Conservation (phyloP, 2,329 filamentous ascomycete species). For the Drechslera avenae region DNA sequence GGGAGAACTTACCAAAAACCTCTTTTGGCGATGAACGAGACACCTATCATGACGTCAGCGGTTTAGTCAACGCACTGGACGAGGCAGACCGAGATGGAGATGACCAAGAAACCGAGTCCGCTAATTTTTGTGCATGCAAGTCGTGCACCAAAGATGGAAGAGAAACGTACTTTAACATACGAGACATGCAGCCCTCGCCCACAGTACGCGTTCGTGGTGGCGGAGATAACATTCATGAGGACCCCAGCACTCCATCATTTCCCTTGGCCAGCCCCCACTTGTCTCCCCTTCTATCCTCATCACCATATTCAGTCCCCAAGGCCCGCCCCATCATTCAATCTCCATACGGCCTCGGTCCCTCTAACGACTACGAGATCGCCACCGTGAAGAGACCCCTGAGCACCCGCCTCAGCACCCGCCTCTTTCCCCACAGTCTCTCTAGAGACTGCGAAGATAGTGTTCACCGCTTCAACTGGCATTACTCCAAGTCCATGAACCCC, state of each 20-base stretch:
- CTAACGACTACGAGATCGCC: not conserved
- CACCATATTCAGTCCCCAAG: too few species aligned
- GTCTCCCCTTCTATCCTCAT: too few species aligned
- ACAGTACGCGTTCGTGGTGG: not conserved
- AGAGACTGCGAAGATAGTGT: not conserved
- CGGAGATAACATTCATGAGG: not conserved
- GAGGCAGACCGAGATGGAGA: not conserved
- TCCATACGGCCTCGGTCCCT: too few species aligned
- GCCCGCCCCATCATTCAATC: too few species aligned
- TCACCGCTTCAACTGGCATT: slow-evolving; percentile 3
- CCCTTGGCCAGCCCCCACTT: too few species aligned
- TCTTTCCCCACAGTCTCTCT: not conserved
- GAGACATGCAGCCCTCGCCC: not conserved
- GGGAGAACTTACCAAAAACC: not conserved
- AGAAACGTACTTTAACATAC: not conserved
- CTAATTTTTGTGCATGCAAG: not conserved
- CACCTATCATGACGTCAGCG: not conserved
- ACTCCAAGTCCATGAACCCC: not conserved
- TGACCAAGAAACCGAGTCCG: not conserved
- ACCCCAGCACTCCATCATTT: too few species aligned
- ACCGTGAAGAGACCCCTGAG: not conserved
- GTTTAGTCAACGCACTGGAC: not conserved
- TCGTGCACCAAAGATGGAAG: not conserved
- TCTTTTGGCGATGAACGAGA: not conserved
- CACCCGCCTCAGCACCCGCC: not conserved